Evolutionary conservation across 371 early-diverging fungal species (phyloP), one percentile per base, ranked within the genome.

Genomic region (Actinomortierella wolfii): DNA sequence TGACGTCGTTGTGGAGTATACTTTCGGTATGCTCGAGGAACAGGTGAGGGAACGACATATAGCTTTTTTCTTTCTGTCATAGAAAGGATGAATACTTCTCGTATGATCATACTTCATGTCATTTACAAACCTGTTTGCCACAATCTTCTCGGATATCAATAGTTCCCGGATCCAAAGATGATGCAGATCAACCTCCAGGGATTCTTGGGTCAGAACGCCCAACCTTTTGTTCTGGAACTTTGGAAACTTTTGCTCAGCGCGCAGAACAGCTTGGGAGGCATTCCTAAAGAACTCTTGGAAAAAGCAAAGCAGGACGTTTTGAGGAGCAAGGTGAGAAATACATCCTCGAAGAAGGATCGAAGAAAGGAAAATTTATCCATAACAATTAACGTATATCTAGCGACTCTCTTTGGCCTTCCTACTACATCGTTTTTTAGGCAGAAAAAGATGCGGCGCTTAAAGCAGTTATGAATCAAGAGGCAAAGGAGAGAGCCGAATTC

Each of bases 161-260:
- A 90, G 88, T 78, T 79, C 9, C 86, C 89, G 13, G 97, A 98
- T 78, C 95, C 97, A 39, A 86, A 86, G 58, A 67, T 81, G 41
- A 90, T 97, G 85, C 98, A 98, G 78, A 94, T 97, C 76, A 92
- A 94, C 67, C 80, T 98, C n/a, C 94, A 95, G 1, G 97, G 97
- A 15, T 98, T 98, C 73, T 76, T 98, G 44, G 96, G 95, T 62
- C 79, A 83, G 52, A 92, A 93, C 44, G 83, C 98, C 2, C 83
- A 83, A 43, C 66, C 61, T 7, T 97, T 98, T 77, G 85, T 97
- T 63, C 78, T 84, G 42, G 92, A 93, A 56, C 85, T 98, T 7
- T 98, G 97, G 96, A 80, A 81, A n/a, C 78, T 95, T 23, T 80
- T 98, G 20, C 63, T 96, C 41, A 93, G 93, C 68, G 97, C 98